Base-by-base conservation (phyloP, 176 grass and related monocot species). In the Aechmea fasciata region DNA sequence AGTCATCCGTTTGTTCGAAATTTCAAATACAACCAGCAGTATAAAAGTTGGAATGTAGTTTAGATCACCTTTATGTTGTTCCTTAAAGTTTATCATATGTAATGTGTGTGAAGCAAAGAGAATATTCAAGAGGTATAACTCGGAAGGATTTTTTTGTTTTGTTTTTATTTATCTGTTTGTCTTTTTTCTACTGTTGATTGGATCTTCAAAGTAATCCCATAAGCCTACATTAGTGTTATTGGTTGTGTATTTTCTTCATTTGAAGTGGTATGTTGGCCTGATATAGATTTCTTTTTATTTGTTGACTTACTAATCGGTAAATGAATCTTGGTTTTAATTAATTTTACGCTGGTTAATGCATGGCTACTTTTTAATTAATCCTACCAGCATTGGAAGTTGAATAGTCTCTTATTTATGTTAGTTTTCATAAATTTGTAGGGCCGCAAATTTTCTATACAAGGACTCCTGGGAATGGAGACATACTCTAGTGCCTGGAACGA, bases 401-500 rank as follows among this genome's bases (percentile, higher is more conserved):
- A 59, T 6, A n/a, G 11, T 82, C 61, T 78, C 18, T 83, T 67
- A 64, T 52, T n/a, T 49, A 13, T 68, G 15, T 68, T 13, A 52
- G 11, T 79, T 52, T 51, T 71, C 33, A 41, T 78, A 20, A 71
- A 71, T 33, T 51, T 69, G 13, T 69, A 99, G 94, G 94, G 94
- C 6, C 87, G 89, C n/a, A 99, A 99, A 67, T 99, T 99, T 86
- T 99, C 94, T 14, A 73, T 99, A 69, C 83, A 87, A 70, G 94
- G 94, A 69, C 94, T 99, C 49, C 71, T 99, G 49, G 94, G 94
- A 14, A 69, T 18, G 7, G 83, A 81, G 70, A 52, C 41, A 15
- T 67, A 63, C 67, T 76, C 66, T 26, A 28, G 77, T 85, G 71
- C 79, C 69, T 90, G 90, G 71, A 78, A 14, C 25, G 74, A 90